Base-by-base conservation (phyloP, 495 filamentous ascomycete genomes). In the Hypoxylon cercidicola region DNA sequence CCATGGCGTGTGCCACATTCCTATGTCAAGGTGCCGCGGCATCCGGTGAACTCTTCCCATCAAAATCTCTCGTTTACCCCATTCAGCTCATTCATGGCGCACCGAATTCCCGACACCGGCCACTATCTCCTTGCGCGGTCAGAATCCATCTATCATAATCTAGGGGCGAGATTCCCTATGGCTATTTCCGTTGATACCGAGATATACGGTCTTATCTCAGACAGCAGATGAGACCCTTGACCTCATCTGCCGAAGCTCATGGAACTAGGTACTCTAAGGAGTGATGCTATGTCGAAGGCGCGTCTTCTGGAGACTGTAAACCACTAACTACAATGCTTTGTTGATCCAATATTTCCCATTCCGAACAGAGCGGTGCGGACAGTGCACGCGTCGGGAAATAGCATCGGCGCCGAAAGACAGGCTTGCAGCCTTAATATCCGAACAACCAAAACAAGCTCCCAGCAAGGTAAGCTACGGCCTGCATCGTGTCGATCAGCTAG, bases 381-480 rank as follows among this genome's bases (percentile, higher is more conserved):
- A 20, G 21, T 54, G 30, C 12, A 37, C 40, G 25, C 41, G 19
- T 30, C 30, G 49, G 53, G 37, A 46, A 18, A 32, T 13, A 68
- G 16, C 34, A 15, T 12, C 58, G 53, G 43, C 48, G 30, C 48
- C 48, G 54, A 55, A 46, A 55, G 11, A 50, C 15, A 54, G 10
- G 15, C 12, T 8, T 32, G 43, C 43, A 21, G 44, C 44, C 44
- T 30, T 11, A 4, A 28, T 25, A 16, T 11, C 18, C 30, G 15
- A 40, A 23, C 34, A 52, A 28, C 15, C 46, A 48, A 43, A 46
- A 30, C 43, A 55, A 55, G 30, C 13, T 2, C 55, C 46, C 25
- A 48, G 15, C 19, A 46, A 60, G 50, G 65, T 63, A 51, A 68
- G 65, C 40, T 20, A 48, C 23, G 15, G 44, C 20, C 48, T 40